phyloP scores from a whole-genome alignment of 306 rosid genomes.

The Alnus rubra region DNA sequence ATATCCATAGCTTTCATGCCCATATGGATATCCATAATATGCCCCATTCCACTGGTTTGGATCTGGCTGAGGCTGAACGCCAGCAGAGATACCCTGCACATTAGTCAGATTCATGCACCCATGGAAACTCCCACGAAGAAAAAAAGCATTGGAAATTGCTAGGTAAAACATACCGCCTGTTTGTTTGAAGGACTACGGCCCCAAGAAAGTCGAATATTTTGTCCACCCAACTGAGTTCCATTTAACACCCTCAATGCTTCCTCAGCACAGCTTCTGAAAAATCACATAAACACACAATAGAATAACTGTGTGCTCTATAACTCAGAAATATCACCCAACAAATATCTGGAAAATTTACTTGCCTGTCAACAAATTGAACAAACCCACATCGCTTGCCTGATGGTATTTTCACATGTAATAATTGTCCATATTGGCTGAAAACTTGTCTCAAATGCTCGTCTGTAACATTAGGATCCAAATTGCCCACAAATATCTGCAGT shows the following conservation, averaged over 20 bases:
- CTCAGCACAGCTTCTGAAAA: slow-evolving; percentile 79
- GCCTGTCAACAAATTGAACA: slow-evolving; percentile 94
- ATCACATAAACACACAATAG: slow-evolving; percentile 14
- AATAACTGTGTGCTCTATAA: not conserved
- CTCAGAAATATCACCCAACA: not conserved
- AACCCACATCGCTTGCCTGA: slow-evolving; percentile 96
- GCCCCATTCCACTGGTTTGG: slow-evolving; percentile 75
- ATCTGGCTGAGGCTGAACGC: slow-evolving; percentile 63
- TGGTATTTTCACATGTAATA: slow-evolving; percentile 93
- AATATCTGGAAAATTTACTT: not conserved
- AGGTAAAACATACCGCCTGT: slow-evolving; percentile 51
- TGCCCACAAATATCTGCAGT: slow-evolving; percentile 92
- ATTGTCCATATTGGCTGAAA: slow-evolving; percentile 76
- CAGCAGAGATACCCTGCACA: not conserved
- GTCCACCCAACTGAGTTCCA: slow-evolving; percentile 80
- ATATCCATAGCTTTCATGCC: slow-evolving; percentile 81
- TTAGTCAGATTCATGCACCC: not conserved
- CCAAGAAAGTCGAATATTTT: slow-evolving; percentile 92
- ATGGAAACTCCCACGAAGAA: not conserved
- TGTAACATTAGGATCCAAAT: slow-evolving; percentile 78
- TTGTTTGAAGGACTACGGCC: slow-evolving; percentile 97
- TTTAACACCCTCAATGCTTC: slow-evolving; percentile 69
- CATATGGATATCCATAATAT: slow-evolving; percentile 77
- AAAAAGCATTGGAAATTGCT: not conserved
- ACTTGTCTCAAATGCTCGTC: slow-evolving; percentile 94